phyloP scores from a whole-genome alignment of 2,329 filamentous ascomycete species.

The Mariannaea elegans region DNA sequence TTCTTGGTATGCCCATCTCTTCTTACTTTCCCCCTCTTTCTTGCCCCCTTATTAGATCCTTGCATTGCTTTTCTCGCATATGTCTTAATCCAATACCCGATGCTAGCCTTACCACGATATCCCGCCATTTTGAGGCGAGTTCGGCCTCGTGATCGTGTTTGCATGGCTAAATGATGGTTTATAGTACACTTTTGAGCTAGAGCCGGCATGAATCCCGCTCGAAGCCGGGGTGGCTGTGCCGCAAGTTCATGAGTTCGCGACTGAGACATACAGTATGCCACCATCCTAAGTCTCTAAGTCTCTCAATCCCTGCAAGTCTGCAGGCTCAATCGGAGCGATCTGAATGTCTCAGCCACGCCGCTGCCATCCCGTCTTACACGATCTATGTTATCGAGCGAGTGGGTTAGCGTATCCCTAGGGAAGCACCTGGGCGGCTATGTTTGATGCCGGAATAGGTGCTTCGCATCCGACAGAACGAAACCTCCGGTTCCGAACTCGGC shows the following conservation, averaged over 20 bases:
- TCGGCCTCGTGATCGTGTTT: not conserved
- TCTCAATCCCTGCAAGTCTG: not conserved
- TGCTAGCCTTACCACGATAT: not conserved
- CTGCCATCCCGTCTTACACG: conserved; percentile 9
- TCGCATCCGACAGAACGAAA: not conserved
- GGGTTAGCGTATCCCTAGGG: conserved; percentile 1
- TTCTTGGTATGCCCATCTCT: not conserved
- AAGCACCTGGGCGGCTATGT: not conserved
- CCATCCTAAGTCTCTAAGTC: no score
- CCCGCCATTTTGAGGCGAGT: not conserved
- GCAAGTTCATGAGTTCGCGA: not conserved
- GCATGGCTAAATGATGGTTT: not conserved
- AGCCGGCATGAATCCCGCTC: not conserved
- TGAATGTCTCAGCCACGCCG: conserved; percentile 19
- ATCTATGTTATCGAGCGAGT: conserved; percentile 6
- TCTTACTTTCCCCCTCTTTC: not conserved
- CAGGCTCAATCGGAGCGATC: not conserved
- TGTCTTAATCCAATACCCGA: not conserved
- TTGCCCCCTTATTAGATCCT: not conserved
- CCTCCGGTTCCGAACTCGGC: not conserved
- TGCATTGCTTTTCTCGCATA: conserved; percentile 11
- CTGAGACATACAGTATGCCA: not conserved
- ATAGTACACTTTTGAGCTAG: not conserved
- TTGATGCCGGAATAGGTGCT: not conserved
- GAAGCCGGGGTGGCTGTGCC: not conserved